These are phyloP conservation scores for Spatholobus suberectus DNA, from an alignment of 306 rosid genomes.

Conservation along the genomic window DNA sequence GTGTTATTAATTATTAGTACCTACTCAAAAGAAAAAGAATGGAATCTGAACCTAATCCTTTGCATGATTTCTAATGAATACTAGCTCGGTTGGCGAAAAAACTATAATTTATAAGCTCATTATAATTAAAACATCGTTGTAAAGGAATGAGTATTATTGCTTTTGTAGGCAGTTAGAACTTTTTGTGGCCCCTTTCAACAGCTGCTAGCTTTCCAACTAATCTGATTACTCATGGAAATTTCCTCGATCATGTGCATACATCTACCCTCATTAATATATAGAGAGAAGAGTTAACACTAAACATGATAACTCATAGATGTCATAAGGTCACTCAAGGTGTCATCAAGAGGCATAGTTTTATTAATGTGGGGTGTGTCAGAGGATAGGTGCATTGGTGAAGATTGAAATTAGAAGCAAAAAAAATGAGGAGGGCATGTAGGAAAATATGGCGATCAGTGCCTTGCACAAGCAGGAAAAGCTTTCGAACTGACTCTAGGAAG, in stretches of 20 bases:
- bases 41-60: slow-evolving; percentile 41
- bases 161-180: slow-evolving; percentile 18
- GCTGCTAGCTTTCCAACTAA: slow-evolving; percentile 67
- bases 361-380: slow-evolving; percentile 5
- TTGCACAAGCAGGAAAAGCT: slow-evolving; percentile 57
- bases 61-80: slow-evolving; percentile 53
- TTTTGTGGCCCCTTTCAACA: slow-evolving; percentile 54
- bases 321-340: slow-evolving; percentile 34
- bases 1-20: slow-evolving; percentile 34
- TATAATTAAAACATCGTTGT: slow-evolving; percentile 70
- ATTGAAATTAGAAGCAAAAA: slow-evolving; percentile 7
- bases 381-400: slow-evolving; percentile 6
- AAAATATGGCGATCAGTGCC: slow-evolving; percentile 68
- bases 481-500: slow-evolving; percentile 58
- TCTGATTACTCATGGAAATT: slow-evolving; percentile 38
- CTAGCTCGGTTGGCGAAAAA: slow-evolving; percentile 45
- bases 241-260: slow-evolving; percentile 33
- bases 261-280: slow-evolving; percentile 30
- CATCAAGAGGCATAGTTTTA: slow-evolving; percentile 15
- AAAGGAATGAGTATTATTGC: slow-evolving; percentile 52
- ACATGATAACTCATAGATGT: slow-evolving; percentile 23
- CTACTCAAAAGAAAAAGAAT: slow-evolving; percentile 34
- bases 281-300: slow-evolving; percentile 33
- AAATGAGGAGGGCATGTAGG: slow-evolving; percentile 68
- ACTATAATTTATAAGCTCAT: slow-evolving; percentile 27